Base-by-base conservation (phyloP, 257 asterid genomes). In the Fraxinus quadrangulata region DNA sequence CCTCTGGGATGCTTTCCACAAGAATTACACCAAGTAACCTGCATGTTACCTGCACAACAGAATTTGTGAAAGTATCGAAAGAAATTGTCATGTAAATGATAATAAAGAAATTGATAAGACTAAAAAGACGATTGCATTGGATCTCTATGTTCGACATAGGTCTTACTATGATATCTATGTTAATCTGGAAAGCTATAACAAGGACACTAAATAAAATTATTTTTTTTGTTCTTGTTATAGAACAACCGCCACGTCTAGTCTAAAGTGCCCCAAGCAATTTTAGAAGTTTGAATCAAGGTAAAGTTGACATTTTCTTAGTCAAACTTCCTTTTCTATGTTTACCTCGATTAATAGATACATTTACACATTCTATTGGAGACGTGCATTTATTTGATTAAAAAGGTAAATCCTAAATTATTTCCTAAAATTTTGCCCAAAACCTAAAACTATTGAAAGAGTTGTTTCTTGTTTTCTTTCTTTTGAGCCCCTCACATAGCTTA, bases 1-100 rank as follows among this genome's bases (percentile, higher is more conserved):
- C 97, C 87, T 93, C 98, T 71, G 97, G 95, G 82, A 84, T 88
- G 81, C 85, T 88, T 83, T 93, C 97, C 84, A 89, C 97, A 6
- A 93, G 89, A 79, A 93, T 86, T 81, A 91, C 89, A 75, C 96
- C 97, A 78, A 93, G 92, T 84, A 93, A 78, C 79, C 85, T 84
- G 81, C 98, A 93, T 70, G 98, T 93, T 73, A 93, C 93, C 98
- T 91, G 82, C 76, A 83, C 67, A 63, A 79, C 21, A 39, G 34
- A 81, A 65, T 68, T 65, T 13, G 75, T 28, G 39, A 33, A 79
- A 67, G 77, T 54, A 30, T 63, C 34, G 68, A 75, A 68, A 45
- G 42, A 34, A 75, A 70, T 30, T 31, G 70, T 40, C n/a, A 73
- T 34, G 75, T 67, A n/a, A 65, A 75, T 54, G 68, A 40, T n/a